These are phyloP conservation scores for Pachysolen tannophilus DNA, from an alignment of 805 yeast species.

Conservation along the genomic window DNA sequence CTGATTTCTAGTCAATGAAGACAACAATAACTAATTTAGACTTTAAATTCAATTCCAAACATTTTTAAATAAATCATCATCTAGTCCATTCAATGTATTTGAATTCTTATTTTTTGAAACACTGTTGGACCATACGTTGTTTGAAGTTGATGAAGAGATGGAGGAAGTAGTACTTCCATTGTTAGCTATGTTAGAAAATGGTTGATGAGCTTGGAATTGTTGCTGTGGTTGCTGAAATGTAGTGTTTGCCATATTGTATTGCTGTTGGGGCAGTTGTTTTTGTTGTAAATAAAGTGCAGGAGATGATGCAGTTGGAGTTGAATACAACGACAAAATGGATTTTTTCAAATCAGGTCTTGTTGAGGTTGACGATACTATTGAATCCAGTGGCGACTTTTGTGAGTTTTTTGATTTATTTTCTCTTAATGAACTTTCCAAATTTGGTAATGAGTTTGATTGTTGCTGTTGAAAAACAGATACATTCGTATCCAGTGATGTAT, in stretches of 20 bases:
- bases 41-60: constrained; percentile 62
- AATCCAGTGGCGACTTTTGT: constrained; percentile 10
- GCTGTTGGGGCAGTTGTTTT: constrained; percentile 3
- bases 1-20: no score
- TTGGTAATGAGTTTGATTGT: constrained; percentile 6
- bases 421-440: constrained; percentile 8
- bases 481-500: constrained; percentile 12
- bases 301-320: constrained; percentile 62
- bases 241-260: constrained; percentile 14
- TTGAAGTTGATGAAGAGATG: constrained; percentile 13
- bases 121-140: constrained; percentile 2
- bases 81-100: constrained; percentile 22
- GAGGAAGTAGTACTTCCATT: no score
- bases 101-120: background rate
- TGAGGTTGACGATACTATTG: constrained; percentile 12
- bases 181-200: no score
- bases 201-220: constrained; percentile 8
- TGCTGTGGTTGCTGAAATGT: constrained; percentile 8
- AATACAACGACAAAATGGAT: constrained; percentile 82
- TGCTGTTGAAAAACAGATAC: constrained; percentile 5
- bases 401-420: constrained; percentile 1
- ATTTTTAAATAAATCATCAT: constrained; percentile 62
- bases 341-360: constrained; percentile 80
- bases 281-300: constrained; percentile 60
- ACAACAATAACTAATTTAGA: no score